A percentile compares a stretch with the other conserved stretches of the same genome.
phyloP scores from a whole-genome alignment of 306 rosid species.

The Luffa acutangula region DNA sequence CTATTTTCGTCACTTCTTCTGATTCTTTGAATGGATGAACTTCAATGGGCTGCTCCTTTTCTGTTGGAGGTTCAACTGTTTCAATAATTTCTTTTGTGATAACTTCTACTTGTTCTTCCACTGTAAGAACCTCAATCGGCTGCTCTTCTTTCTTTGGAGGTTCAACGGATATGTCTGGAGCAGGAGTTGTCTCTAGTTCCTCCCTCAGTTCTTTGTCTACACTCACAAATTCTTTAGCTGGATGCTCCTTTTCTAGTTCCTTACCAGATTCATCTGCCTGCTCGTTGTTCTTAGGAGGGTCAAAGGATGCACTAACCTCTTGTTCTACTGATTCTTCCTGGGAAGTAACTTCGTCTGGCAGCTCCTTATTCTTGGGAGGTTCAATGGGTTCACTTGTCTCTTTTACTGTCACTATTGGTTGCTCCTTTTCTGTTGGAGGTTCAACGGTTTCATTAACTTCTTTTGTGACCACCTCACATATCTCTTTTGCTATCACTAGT shows the following conservation, averaged over 20 bases:
- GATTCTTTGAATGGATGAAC: background rate
- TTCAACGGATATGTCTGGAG: background rate
- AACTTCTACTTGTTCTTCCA: background rate
- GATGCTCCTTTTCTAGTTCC: background rate
- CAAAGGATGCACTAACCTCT: background rate
- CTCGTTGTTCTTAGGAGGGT: background rate
- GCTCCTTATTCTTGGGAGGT: background rate
- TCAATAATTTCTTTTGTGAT: background rate
- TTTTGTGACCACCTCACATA: background rate
- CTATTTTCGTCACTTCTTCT: background rate
- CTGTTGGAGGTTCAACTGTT: background rate
- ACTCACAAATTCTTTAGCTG: background rate
- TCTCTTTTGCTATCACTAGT: background rate
- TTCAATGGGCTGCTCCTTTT: background rate
- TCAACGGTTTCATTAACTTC: background rate
- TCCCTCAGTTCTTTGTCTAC: background rate
- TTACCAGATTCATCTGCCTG: background rate
- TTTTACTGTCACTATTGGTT: background rate
- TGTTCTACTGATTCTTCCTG: background rate
- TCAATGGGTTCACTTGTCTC: conserved; percentile 6
- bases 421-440: background rate
- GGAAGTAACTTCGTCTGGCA: background rate
- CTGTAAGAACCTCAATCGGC: conserved; percentile 2
- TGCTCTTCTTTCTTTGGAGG: background rate
- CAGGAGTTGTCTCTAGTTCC: background rate